phyloP scores from a whole-genome alignment of 306 rosid genomes.

The Ammopiptanthus mongolicus region DNA sequence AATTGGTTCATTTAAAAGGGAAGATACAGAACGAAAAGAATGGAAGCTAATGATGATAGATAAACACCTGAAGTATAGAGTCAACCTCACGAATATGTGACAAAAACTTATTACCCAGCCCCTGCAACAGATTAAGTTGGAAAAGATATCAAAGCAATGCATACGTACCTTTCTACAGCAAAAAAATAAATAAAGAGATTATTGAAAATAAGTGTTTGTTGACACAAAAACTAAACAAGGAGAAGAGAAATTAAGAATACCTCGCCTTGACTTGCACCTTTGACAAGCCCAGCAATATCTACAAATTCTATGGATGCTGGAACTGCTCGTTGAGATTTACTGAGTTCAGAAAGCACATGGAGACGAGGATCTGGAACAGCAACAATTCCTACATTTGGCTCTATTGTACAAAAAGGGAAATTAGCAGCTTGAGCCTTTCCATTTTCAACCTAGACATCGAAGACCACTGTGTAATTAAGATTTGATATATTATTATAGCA shows the following conservation, averaged over 20 bases:
- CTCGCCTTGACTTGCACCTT: conserved; percentile 99
- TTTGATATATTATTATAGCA: not conserved
- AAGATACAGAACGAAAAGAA: not conserved
- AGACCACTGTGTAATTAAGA: conserved; percentile 19
- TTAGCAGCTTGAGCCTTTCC: conserved; percentile 99
- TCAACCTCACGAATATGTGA: conserved; percentile 97
- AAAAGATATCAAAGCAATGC: conserved; percentile 12
- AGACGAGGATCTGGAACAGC: conserved; percentile 97
- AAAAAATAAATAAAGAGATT: not conserved
- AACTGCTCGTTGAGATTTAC: conserved; percentile 78
- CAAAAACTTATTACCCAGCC: conserved; percentile 85
- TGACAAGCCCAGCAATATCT: conserved; percentile 95
- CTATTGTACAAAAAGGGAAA: conserved; percentile 97
- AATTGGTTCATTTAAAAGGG: not conserved
- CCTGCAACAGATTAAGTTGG: conserved; percentile 52
- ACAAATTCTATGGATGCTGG: conserved; percentile 96
- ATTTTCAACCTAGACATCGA: conserved; percentile 74
- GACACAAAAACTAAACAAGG: conserved; percentile 9
- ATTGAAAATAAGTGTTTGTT: not conserved
- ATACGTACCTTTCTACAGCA: not conserved
- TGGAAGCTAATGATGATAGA: not conserved
- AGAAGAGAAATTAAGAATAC: conserved; percentile 34
- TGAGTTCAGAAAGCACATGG: conserved; percentile 77
- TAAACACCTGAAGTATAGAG: conserved; percentile 86
- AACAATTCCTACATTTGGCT: conserved; percentile 96